Evolutionary conservation across 768 basidiomycete genomes (phyloP).

Genomic region (Lactarius sanguifluus): DNA sequence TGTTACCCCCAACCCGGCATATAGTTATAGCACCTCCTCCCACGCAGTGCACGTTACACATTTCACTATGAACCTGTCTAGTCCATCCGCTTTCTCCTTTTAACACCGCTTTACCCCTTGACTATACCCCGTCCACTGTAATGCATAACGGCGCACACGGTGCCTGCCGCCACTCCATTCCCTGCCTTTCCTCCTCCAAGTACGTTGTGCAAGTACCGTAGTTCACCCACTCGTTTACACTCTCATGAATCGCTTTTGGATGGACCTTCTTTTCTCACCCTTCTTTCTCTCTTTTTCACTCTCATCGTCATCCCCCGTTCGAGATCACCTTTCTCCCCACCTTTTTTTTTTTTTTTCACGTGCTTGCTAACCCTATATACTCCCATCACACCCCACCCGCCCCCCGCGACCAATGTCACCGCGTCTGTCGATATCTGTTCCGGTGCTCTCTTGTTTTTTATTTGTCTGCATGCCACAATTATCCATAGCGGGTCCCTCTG

Average conservation of each 20-base stretch:
- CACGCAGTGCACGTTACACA: conserved; percentile 24
- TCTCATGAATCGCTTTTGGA: conserved; percentile 30
- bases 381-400: conserved; percentile 1
- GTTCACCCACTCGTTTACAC: conserved; percentile 29
- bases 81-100: conserved; percentile 1
- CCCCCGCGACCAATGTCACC: conserved; percentile 16
- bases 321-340: conserved; percentile 8
- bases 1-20: conserved; percentile 21
- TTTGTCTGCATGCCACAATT: conserved; percentile 31
- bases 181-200: conserved; percentile 18
- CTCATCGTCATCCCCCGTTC: conserved; percentile 22
- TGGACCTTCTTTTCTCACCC: conserved; percentile 22
- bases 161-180: conserved; percentile 25
- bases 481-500: conserved; percentile 29
- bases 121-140: conserved; percentile 33
- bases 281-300: background rate
- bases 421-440: conserved; percentile 29
- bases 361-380: conserved; percentile 29
- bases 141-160: conserved; percentile 31
- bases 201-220: conserved; percentile 30
- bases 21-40: conserved; percentile 11
- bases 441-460: conserved; percentile 32
- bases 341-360: conserved; percentile 9
- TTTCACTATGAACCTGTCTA: conserved; percentile 15
- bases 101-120: conserved; percentile 19